These are phyloP conservation scores for Vaccinium corymbosum DNA, from an alignment of 148 eudicot genomes.

Conservation along the genomic window DNA sequence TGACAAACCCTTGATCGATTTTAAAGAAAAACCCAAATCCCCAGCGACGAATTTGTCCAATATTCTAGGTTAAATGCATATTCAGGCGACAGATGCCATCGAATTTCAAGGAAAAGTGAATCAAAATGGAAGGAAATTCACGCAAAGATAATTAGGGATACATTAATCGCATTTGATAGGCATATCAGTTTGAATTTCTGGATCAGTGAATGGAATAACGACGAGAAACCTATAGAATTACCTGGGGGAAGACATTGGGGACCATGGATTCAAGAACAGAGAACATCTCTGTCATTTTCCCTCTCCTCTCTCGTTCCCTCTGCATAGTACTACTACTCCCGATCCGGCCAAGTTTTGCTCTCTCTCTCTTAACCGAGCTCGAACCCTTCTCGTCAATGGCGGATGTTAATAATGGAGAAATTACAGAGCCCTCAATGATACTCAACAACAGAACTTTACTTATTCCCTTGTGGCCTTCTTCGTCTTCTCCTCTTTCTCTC, in stretches of 20 bases:
- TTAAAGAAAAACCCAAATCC: background rate
- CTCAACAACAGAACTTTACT: constrained; percentile 2
- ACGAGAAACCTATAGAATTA: background rate
- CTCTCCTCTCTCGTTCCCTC: constrained; percentile 28
- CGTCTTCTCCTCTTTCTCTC: background rate
- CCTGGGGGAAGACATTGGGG: constrained; percentile 31
- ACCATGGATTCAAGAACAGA: constrained; percentile 30
- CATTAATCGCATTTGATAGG: too few relatives aligned
- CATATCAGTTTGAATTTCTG: too few relatives aligned
- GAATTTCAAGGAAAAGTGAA: background rate
- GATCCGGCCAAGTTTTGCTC: background rate
- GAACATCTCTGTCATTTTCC: constrained; percentile 20
- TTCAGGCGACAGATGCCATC: background rate
- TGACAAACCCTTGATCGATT: background rate
- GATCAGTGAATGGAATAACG: background rate
- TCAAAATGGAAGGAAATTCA: background rate
- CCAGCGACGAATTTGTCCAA: background rate
- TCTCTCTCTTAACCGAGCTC: constrained; percentile 6
- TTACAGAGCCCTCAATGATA: constrained; percentile 22
- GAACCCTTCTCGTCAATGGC: background rate
- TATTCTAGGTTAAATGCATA: background rate
- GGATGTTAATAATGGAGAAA: constrained; percentile 22
- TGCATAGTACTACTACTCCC: background rate
- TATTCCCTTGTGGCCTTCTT: constrained; percentile 14
- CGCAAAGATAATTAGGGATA: background rate